These are phyloP conservation scores for Apiotrichum siamense DNA, from an alignment of 1,284 basidiomycete genomes.

Conservation along the genomic window DNA sequence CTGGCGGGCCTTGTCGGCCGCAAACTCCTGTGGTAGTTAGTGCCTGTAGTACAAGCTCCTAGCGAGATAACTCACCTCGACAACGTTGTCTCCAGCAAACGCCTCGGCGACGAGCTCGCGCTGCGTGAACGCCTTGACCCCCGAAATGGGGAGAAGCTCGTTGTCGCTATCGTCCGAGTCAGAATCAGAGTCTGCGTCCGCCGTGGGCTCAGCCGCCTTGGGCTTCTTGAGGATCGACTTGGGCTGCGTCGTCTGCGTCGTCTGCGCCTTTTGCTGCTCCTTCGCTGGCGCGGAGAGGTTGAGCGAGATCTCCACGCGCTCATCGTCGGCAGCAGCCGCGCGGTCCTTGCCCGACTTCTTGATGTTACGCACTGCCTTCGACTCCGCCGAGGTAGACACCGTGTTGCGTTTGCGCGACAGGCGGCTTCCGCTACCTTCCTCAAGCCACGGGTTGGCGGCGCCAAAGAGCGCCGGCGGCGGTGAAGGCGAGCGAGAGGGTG, in stretches of 20 bases:
- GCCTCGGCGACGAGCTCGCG: conserved; percentile 84
- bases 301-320: conserved; percentile 65
- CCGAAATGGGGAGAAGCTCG: conserved; percentile 34
- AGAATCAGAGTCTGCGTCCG: not conserved
- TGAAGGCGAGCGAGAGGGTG: conserved; percentile 1
- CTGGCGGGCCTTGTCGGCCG: conserved; percentile 69
- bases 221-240: conserved; percentile 11
- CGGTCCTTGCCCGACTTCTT: conserved; percentile 58
- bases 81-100: conserved; percentile 93
- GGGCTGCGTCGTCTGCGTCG: conserved; percentile 1
- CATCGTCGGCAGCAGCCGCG: conserved; percentile 62
- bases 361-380: conserved; percentile 65
- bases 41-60: not conserved
- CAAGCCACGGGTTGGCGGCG: conserved; percentile 66
- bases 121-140: conserved; percentile 50
- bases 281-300: conserved; percentile 35
- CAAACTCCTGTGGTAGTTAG: conserved; percentile 61
- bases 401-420: conserved; percentile 62
- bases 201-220: conserved; percentile 9
- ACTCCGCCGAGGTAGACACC: conserved; percentile 56
- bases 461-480: conserved; percentile 11
- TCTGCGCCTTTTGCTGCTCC: conserved; percentile 7
- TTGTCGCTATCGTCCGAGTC: conserved; percentile 52
- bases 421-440: conserved; percentile 43
- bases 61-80: conserved; percentile 35